Base-by-base conservation (phyloP, 2,329 filamentous ascomycete species). In the Capronia coronata region DNA sequence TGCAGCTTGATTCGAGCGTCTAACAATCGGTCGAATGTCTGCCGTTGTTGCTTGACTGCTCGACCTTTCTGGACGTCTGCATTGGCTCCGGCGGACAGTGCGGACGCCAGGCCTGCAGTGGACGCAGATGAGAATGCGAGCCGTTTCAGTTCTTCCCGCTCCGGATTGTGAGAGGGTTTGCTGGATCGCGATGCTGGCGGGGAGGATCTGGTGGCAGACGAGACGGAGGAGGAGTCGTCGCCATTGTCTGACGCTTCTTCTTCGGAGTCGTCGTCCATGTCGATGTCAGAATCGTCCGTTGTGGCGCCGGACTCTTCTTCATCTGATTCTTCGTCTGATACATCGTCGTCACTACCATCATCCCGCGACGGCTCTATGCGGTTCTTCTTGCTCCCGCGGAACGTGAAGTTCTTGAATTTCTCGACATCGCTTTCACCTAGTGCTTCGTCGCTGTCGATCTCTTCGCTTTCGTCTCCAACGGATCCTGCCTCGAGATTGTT, bases 1-100 rank as follows among this genome's bases (percentile, higher is more conserved):
- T 98, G 94, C 14, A 98, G 71, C 53, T 91, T 86, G 63, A 98
- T 96, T 16, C 93, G 83, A 11, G 89, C 79, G 68, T 95, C 94
- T 25, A 98, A 77, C 1, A 97, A 78, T 0, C 86, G 80, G 60
- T 97, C 91, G 63, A 95, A 98, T 0, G 84, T 81, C 54, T 83
- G 84, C 44, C 89, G 82, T 69, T 98, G 93, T 49, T 82, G 75
- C 61, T 89, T 91, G 30, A 98, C 87, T 0, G 91, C 91, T 47
- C 78, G 71, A 10, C 93, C 93, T 68, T 97, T 97, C 35, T 83
- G 80, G 3, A 85, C 81, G 64, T 97, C 93, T 46, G 80, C 80
- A 62, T 84, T 82, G 45, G 82, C 82, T 1, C 84, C 83, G 62
- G 83, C 75, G 1, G 78, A 77, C 34, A 85, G 71, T 7, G 79